Evolutionary conservation across 2,329 filamentous ascomycete genomes (phyloP).

Genomic region (Aspergillus hiratsukae): DNA sequence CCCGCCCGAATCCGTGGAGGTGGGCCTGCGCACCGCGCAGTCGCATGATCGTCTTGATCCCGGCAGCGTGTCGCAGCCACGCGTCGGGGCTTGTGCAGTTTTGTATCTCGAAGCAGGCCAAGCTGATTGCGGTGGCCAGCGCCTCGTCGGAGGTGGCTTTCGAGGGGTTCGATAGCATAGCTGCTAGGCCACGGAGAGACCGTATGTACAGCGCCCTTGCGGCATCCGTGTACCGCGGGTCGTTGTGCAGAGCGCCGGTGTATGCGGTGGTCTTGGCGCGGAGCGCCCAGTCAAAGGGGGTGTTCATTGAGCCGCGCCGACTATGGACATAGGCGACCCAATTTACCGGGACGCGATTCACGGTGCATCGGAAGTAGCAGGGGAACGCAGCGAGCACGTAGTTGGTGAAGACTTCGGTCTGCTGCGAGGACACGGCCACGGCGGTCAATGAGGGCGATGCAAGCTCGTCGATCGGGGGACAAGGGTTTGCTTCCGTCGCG

Average conservation of each 20-base stretch:
- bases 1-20: conserved; percentile 31
- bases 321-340: conserved; percentile 26
- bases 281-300: conserved; percentile 21
- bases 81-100: conserved; percentile 31
- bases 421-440: conserved; percentile 20
- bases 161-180: conserved; percentile 18
- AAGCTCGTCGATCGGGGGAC: conserved; percentile 18
- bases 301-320: conserved; percentile 11
- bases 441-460: conserved; percentile 26
- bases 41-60: conserved; percentile 30
- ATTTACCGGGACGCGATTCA: conserved; percentile 22
- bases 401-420: conserved; percentile 25
- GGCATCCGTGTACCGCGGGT: conserved; percentile 21
- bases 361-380: conserved; percentile 27
- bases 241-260: conserved; percentile 15
- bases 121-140: conserved; percentile 31
- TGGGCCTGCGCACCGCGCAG: conserved; percentile 30
- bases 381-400: conserved; percentile 24
- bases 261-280: conserved; percentile 17
- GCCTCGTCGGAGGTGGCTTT: conserved; percentile 30
- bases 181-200: conserved; percentile 26
- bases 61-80: conserved; percentile 36
- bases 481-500: not conserved
- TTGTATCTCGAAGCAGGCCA: conserved; percentile 36
- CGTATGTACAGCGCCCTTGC: conserved; percentile 25